Percentiles rank a stretch among this genome's conserved stretches.
Conservation (phyloP, 306 rosid genomes). For the Cucurbita argyrosperma region DNA sequence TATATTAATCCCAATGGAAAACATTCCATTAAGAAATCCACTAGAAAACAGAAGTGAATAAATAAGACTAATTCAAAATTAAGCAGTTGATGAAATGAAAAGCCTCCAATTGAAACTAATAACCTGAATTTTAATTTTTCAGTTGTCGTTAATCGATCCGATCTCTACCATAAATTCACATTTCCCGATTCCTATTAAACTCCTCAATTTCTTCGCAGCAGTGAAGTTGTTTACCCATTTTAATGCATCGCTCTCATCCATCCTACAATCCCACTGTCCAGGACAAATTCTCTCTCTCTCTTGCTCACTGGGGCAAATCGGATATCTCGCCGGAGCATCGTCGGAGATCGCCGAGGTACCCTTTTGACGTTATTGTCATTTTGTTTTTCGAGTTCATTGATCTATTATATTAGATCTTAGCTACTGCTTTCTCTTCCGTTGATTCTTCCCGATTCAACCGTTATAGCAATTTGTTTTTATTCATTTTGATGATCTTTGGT, state of each 20-base stretch:
- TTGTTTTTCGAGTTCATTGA: background rate
- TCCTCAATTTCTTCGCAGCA: background rate
- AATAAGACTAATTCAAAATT: no score
- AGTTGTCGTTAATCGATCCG: background rate
- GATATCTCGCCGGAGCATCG: slow-evolving; percentile 4
- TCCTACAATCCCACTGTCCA: background rate
- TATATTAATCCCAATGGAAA: no score
- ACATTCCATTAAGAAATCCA: no score
- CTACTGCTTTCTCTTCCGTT: background rate
- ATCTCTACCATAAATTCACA: background rate
- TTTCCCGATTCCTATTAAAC: background rate
- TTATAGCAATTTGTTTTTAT: background rate
- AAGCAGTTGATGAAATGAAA: background rate
- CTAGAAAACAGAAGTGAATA: no score
- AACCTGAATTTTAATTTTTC: background rate
- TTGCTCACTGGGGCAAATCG: background rate
- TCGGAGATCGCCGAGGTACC: background rate
- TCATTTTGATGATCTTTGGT: background rate
- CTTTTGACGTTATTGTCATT: background rate
- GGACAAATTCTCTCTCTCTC: background rate
- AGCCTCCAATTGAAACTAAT: background rate
- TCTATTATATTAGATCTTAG: slow-evolving; percentile 1
- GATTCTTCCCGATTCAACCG: background rate
- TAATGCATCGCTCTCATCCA: background rate
- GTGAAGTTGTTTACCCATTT: background rate